Conservation (phyloP, 208 protist species). For the Trypanosomatidae sp. region DNA sequence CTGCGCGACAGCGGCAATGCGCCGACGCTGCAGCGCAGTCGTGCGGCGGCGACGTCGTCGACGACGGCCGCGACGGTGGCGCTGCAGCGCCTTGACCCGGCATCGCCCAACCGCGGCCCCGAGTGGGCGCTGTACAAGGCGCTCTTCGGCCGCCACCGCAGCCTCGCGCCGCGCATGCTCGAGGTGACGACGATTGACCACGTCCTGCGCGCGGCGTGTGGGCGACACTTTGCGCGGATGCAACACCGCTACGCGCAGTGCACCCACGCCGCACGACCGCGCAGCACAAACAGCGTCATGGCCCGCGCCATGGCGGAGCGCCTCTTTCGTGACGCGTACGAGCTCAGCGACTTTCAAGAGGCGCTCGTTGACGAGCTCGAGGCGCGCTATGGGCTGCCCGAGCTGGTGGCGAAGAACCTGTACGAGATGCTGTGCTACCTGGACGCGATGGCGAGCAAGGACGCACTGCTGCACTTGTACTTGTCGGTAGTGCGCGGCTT, state of each 20-base stretch:
- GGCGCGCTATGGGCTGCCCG: constrained; percentile 65
- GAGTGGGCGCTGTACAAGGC: constrained; percentile 77
- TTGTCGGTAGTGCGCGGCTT: constrained; percentile 75
- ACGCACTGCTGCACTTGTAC: constrained; percentile 48
- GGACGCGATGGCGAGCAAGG: constrained; percentile 37
- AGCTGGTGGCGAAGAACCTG: constrained; percentile 76
- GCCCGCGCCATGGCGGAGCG: constrained; percentile 48
- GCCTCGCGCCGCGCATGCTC: constrained; percentile 66
- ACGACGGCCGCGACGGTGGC: constrained; percentile 49
- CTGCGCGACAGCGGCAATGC: constrained; percentile 11
- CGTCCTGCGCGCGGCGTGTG: constrained; percentile 56
- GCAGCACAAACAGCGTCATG: constrained; percentile 59
- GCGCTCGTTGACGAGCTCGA: constrained; percentile 77
- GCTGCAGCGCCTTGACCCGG: constrained; percentile 68
- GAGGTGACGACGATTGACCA: constrained; percentile 74
- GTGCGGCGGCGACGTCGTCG: constrained; percentile 44
- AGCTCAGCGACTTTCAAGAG: constrained; percentile 79
- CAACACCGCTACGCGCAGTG: constrained; percentile 65
- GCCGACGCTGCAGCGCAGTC: constrained; percentile 12
- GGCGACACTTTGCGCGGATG: constrained; percentile 64
- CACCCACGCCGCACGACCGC: constrained; percentile 28
- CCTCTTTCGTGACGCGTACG: constrained; percentile 67
- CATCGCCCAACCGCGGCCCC: constrained; percentile 71
- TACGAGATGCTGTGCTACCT: constrained; percentile 87
- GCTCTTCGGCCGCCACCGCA: constrained; percentile 63